phyloP scores from a whole-genome alignment of 2,329 filamentous ascomycete species.

The Colletotrichum tropicale region DNA sequence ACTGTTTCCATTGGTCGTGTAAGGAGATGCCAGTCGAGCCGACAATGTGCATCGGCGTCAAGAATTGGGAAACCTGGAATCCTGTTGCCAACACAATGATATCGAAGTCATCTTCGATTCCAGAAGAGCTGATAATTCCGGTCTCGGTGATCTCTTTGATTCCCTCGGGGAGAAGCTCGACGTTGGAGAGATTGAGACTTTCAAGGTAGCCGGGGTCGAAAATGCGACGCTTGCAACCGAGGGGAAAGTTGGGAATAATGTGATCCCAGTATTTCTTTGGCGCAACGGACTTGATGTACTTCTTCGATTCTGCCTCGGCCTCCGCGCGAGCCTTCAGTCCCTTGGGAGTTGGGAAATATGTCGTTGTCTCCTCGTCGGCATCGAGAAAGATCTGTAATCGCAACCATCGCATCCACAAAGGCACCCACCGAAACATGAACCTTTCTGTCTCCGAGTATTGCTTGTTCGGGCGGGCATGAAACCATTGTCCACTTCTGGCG shows the following conservation, averaged over 20 bases:
- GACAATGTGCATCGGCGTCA: conserved; percentile 29
- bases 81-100: conserved; percentile 31
- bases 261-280: conserved; percentile 31
- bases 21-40: conserved; percentile 25
- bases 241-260: conserved; percentile 33
- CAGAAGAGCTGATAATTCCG: conserved; percentile 26
- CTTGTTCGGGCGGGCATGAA: conserved; percentile 26
- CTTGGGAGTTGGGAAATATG: conserved; percentile 19
- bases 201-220: conserved; percentile 37
- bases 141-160: conserved; percentile 28
- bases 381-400: conserved; percentile 26
- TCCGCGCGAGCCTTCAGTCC: conserved; percentile 11
- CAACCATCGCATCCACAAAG: conserved; percentile 22
- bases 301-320: neutral
- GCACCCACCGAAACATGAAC: conserved; percentile 25
- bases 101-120: conserved; percentile 26
- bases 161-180: conserved; percentile 30
- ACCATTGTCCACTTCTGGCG: conserved; percentile 29
- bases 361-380: conserved; percentile 23
- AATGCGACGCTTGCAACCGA: conserved; percentile 40
- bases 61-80: conserved; percentile 27
- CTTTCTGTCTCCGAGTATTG: conserved; percentile 18
- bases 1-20: conserved; percentile 28
- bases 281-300: conserved; percentile 29
- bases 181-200: conserved; percentile 30